Conservation (phyloP, 768 basidiomycete species). For the Gloeopeniophorella convolvens region DNA sequence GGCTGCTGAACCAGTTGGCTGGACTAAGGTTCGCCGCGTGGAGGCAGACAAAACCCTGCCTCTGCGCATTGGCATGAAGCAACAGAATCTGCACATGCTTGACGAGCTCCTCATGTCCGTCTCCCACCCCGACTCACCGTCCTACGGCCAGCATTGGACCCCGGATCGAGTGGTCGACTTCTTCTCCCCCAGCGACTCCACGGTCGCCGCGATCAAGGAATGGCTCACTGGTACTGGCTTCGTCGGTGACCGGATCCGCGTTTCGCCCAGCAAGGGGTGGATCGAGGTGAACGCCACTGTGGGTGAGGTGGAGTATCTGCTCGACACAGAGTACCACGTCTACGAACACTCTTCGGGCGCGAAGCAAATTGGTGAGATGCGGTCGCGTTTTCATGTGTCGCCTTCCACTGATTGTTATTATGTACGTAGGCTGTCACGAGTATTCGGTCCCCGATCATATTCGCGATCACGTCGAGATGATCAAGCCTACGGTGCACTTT, state of each 20-base stretch:
- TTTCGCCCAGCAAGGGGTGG: slow-evolving; percentile 33
- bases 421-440: slow-evolving; percentile 28
- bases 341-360: slow-evolving; percentile 33
- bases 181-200: slow-evolving; percentile 36
- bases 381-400: neutral
- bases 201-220: slow-evolving; percentile 30
- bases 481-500: slow-evolving; percentile 41
- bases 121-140: slow-evolving; percentile 38
- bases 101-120: slow-evolving; percentile 37
- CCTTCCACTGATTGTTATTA: neutral
- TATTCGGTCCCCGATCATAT: slow-evolving; percentile 37
- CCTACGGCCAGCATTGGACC: slow-evolving; percentile 43
- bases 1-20: slow-evolving; percentile 28
- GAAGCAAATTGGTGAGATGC: slow-evolving; percentile 31
- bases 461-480: slow-evolving; percentile 34
- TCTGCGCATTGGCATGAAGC: slow-evolving; percentile 39
- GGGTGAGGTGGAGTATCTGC: slow-evolving; percentile 37
- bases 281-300: slow-evolving; percentile 35
- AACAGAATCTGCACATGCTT: slow-evolving; percentile 36
- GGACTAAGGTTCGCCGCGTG: slow-evolving; percentile 28
- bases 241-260: slow-evolving; percentile 28
- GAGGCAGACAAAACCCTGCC: slow-evolving; percentile 31
- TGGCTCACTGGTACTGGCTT: slow-evolving; percentile 38
- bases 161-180: slow-evolving; percentile 32
- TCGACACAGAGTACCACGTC: slow-evolving; percentile 37